Evolutionary conservation across 108 stramenopile genomes (phyloP).

Genomic region (Tribonema minus): DNA sequence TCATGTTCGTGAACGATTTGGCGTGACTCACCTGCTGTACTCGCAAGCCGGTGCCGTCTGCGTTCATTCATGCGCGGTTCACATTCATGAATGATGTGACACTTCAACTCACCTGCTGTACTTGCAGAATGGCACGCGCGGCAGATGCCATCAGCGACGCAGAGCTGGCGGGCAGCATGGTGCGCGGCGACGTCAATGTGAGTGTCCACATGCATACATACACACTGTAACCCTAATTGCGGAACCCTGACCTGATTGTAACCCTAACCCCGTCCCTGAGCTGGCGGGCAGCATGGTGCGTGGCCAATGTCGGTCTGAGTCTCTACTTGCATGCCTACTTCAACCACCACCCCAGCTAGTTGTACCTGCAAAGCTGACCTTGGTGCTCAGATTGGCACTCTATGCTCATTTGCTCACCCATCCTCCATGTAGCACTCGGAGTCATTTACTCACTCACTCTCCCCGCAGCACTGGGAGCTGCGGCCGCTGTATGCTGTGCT

Average conservation of each 20-base stretch:
- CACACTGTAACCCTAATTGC: no score
- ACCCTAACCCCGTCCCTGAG: not conserved
- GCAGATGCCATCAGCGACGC: not conserved
- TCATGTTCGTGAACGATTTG: not conserved
- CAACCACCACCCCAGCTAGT: not conserved
- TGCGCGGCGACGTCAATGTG: not conserved
- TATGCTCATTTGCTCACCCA: no score
- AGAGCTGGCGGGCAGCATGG: not conserved
- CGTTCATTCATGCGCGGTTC: no score
- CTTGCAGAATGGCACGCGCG: not conserved
- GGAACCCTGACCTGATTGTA: no score
- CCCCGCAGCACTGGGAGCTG: conserved; percentile 77
- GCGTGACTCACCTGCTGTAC: not conserved
- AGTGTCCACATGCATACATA: no score
- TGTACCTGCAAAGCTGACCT: not conserved
- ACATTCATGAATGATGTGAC: no score
- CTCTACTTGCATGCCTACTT: no score
- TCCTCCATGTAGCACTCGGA: no score
- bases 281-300: not conserved
- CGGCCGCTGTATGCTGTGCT: conserved; percentile 73
- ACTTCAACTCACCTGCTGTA: no score
- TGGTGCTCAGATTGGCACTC: no score
- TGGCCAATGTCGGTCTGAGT: not conserved
- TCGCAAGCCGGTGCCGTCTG: not conserved
- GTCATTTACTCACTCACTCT: not conserved